phyloP scores from a whole-genome alignment of 768 basidiomycete species.

The Suillus variegatus region DNA sequence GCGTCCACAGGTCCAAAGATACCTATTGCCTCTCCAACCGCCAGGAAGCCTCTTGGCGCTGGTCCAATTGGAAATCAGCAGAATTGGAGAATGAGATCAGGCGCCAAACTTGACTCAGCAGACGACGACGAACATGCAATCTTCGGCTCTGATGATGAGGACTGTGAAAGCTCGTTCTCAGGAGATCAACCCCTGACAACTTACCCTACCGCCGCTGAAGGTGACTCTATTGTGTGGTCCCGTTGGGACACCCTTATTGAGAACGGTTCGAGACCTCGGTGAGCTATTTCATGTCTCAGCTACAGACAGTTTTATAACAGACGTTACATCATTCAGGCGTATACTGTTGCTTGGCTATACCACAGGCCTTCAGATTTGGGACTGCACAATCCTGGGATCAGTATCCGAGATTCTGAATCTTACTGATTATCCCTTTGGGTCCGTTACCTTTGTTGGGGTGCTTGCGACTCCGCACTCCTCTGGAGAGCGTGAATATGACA shows the following conservation, averaged over 20 bases:
- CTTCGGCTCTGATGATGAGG: conserved; percentile 27
- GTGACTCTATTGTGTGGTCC: conserved; percentile 34
- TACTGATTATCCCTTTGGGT: conserved; percentile 35
- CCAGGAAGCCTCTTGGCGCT: not conserved
- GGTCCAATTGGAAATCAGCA: conserved; percentile 11
- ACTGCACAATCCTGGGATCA: conserved; percentile 52
- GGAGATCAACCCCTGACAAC: conserved; percentile 19
- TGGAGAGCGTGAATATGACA: conserved; percentile 30
- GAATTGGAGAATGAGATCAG: conserved; percentile 9
- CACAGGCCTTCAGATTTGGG: conserved; percentile 61
- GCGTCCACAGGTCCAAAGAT: conserved; percentile 11
- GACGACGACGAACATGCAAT: conserved; percentile 14
- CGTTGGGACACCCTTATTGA: conserved; percentile 32
- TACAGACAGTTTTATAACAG: not conserved
- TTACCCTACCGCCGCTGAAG: conserved; percentile 33
- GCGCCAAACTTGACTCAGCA: conserved; percentile 12
- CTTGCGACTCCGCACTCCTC: conserved; percentile 34
- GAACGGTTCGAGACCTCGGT: conserved; percentile 20
- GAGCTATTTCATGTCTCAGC: conserved; percentile 3
- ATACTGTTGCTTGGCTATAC: conserved; percentile 56
- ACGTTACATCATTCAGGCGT: conserved; percentile 29
- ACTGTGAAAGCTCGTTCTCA: conserved; percentile 10
- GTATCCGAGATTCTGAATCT: conserved; percentile 59
- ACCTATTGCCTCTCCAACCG: not conserved
- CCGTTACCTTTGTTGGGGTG: conserved; percentile 40